These are phyloP conservation scores for Fraxinus paxiana DNA, from an alignment of 305 asterid species.

Conservation along the genomic window DNA sequence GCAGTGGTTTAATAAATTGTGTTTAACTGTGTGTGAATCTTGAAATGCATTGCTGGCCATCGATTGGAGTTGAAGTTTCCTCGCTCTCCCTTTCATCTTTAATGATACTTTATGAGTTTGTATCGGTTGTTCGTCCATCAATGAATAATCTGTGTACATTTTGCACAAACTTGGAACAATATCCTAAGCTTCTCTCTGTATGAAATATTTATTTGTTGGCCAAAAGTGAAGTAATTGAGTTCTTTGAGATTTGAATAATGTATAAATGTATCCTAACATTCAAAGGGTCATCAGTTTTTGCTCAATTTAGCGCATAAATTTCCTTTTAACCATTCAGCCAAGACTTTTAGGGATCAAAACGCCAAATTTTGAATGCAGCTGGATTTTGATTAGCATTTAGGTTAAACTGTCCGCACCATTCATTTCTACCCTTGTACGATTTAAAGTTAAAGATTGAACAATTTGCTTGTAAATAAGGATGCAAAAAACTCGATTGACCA, in stretches of 20 bases:
- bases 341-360: background rate
- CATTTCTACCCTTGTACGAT: background rate
- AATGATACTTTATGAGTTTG: background rate
- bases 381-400: background rate
- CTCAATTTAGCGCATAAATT: background rate
- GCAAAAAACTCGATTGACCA: background rate
- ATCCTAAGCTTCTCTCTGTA: background rate
- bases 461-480: background rate
- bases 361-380: background rate
- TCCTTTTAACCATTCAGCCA: background rate
- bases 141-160: background rate
- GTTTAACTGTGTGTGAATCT: constrained; percentile 14
- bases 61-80: background rate
- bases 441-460: background rate
- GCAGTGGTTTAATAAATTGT: constrained; percentile 24
- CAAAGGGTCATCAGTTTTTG: background rate
- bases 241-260: background rate
- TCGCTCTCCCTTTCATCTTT: background rate
- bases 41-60: background rate
- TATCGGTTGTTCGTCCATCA: background rate
- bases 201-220: background rate
- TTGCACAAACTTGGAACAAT: background rate
- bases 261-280: background rate
- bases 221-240: background rate
- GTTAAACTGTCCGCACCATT: background rate